Percentiles rank a stretch among this genome's conserved stretches.
Evolutionary conservation across 2,329 filamentous ascomycete species (phyloP).

Genomic region (Neofusicoccum sp.): DNA sequence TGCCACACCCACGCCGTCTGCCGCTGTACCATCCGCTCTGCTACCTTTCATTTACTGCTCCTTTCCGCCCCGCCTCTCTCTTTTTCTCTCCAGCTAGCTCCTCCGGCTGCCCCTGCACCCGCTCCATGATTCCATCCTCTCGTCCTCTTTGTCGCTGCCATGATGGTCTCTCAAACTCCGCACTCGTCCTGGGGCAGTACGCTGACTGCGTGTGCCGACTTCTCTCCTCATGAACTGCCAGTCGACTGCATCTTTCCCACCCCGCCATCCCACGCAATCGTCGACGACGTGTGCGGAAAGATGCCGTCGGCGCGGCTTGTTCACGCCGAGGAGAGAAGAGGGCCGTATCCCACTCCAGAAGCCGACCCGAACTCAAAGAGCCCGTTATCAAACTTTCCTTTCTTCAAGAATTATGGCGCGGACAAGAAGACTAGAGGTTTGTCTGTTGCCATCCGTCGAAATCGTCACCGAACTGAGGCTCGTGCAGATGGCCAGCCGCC

Average conservation of each 20-base stretch:
- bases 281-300: neutral
- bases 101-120: neutral
- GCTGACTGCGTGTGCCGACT: constrained; percentile 7
- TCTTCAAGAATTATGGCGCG: constrained; percentile 19
- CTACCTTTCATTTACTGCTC: neutral
- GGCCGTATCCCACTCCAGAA: neutral
- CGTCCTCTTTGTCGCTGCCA: neutral
- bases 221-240: constrained; percentile 4
- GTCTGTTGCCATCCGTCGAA: neutral
- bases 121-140: neutral
- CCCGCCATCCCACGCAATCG: neutral
- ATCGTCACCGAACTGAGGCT: neutral
- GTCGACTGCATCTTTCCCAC: neutral
- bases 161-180: constrained; percentile 1
- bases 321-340: neutral
- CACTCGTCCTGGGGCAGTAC: constrained; percentile 1
- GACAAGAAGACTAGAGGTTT: constrained; percentile 21
- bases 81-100: neutral
- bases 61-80: neutral
- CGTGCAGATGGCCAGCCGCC: constrained; percentile 72
- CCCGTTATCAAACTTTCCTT: constrained; percentile 15
- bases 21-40: neutral
- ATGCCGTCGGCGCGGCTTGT: neutral
- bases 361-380: neutral
- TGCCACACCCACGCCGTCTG: neutral